Evolutionary conservation across 306 rosid species (phyloP), one percentile per base, ranked within the genome.

Genomic region (Gastrolobium villosum): DNA sequence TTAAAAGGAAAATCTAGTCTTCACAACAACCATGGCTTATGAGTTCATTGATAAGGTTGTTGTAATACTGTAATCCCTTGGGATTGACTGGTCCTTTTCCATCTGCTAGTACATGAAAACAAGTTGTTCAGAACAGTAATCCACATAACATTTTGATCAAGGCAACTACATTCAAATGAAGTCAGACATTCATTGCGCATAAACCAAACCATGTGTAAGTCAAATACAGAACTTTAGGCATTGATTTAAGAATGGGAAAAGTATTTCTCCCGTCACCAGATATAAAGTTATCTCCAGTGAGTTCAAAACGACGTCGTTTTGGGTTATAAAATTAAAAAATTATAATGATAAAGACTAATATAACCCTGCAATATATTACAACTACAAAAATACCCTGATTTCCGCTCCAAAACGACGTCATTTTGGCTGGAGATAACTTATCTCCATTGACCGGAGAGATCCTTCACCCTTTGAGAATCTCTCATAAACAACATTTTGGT

Each of bases 81-180:
- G 86, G 88, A 66, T 92, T 94, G 55, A 89, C 34, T 43, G 81
- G 78, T 72, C 97, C 96, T 83, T 76, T 89, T 54, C 96, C 94
- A 80, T 85, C 98, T 92, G 72, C 31, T 35, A 75, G 65, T 4
- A 40, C 55, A 73, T 4, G 10, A 7, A 4, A 34, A 52, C 31
- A 74, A 77, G 13, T 74, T 10, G 45, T 6, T 84, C 34, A 80
- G 49, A 76, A 36, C 41, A 32, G 26, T 0, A 28, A 46, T 6
- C 15, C 13, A 7, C 20, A 53, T 53, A 10, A 31, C 3, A 72
- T 65, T 55, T 77, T 82, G 62, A 50, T 77, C 7, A 50, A 75
- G 31, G 40, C 40, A 46, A 26, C 60, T 55, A 67, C 13, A 55
- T 63, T 34, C 30, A 30, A 4, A 13, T 15, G 68, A 20, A 9